These are phyloP conservation scores for Monilinia polystroma DNA, from an alignment of 2,329 filamentous ascomycete genomes.

Conservation along the genomic window DNA sequence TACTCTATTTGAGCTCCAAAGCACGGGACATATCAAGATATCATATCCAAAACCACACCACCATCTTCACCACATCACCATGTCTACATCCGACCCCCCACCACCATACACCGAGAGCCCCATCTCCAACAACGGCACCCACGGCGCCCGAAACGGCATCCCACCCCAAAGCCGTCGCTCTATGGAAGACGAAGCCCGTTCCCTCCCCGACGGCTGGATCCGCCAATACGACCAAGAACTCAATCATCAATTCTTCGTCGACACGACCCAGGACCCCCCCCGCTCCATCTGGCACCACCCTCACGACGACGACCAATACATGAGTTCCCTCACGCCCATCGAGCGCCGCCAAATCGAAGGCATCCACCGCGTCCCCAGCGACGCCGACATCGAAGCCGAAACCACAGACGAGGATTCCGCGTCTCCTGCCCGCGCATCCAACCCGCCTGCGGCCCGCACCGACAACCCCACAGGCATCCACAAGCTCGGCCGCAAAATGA, in stretches of 20 bases:
- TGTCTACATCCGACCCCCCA: slow-evolving; percentile 34
- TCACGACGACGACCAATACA: slow-evolving; percentile 57
- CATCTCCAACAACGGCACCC: slow-evolving; percentile 34
- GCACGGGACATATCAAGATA: neutral
- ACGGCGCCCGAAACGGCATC: slow-evolving; percentile 50
- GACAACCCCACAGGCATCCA: slow-evolving; percentile 40
- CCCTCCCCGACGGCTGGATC: slow-evolving; percentile 56
- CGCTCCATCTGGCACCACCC: slow-evolving; percentile 62
- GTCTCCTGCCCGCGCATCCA: neutral
- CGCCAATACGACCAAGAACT: slow-evolving; percentile 54
- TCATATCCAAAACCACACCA: neutral
- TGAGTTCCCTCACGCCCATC: slow-evolving; percentile 48
- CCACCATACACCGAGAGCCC: slow-evolving; percentile 41
- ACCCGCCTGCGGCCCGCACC: slow-evolving; percentile 30
- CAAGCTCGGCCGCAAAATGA: slow-evolving; percentile 55
- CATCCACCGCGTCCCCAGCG: slow-evolving; percentile 40
- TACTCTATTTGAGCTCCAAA: no score
- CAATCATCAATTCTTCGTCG: slow-evolving; percentile 62
- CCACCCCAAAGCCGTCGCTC: slow-evolving; percentile 52
- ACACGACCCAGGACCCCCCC: slow-evolving; percentile 54
- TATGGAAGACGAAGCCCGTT: slow-evolving; percentile 60
- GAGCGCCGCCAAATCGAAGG: slow-evolving; percentile 50
- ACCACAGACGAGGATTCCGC: slow-evolving; percentile 47
- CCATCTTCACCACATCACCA: neutral
- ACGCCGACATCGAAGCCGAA: slow-evolving; percentile 46